A percentile compares a stretch with the other conserved stretches of the same genome.
phyloP scores from a whole-genome alignment of 1,284 basidiomycete genomes.

The Chalciporus sp. region DNA sequence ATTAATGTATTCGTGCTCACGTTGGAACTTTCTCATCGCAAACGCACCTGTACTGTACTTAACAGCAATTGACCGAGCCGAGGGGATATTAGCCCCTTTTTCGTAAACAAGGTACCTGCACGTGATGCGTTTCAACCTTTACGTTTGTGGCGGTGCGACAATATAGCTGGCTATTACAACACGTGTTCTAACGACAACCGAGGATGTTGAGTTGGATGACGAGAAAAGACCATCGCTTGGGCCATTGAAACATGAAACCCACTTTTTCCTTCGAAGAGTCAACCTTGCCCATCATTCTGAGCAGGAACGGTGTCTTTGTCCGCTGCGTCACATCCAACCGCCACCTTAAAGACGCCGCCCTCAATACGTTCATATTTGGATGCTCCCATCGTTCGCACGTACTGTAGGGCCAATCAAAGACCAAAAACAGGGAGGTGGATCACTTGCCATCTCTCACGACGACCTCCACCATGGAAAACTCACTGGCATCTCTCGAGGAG shows the following conservation, averaged over 20 bases:
- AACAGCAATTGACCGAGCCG: no score
- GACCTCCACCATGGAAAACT: slow-evolving; percentile 18
- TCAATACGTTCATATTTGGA: slow-evolving; percentile 4
- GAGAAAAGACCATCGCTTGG: not conserved
- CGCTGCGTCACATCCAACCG: not conserved
- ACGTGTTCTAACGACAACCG: slow-evolving; percentile 15
- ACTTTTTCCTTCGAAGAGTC: no score
- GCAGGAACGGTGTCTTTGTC: not conserved
- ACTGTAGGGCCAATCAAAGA: not conserved
- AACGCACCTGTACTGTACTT: no score
- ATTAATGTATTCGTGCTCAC: no score
- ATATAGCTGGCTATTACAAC: slow-evolving; percentile 5
- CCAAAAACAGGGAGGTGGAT: not conserved
- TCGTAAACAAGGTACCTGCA: not conserved
- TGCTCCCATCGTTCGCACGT: slow-evolving; percentile 17
- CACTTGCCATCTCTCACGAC: not conserved
- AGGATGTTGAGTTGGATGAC: not conserved
- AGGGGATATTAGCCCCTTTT: no score
- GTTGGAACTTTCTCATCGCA: not conserved
- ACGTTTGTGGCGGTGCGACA: slow-evolving; percentile 18
- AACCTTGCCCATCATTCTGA: no score
- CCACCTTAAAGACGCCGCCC: no score
- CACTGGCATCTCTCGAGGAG: slow-evolving; percentile 45
- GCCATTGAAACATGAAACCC: no score
- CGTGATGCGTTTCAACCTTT: not conserved